Conservation (phyloP, 257 asterid genomes). For the Knoxia roxburghii region DNA sequence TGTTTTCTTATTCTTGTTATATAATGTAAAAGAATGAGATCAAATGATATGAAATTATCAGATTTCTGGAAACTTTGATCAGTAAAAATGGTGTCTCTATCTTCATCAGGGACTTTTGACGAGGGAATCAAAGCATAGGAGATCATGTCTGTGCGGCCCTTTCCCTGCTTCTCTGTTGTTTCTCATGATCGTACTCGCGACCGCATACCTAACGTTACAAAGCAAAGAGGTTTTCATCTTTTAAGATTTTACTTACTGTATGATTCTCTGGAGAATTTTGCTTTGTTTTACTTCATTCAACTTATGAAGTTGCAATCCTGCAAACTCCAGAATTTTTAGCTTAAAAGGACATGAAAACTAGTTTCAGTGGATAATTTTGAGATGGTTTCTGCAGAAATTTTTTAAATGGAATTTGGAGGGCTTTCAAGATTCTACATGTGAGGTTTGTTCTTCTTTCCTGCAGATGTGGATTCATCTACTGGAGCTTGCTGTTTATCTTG, state of each 20-base stretch:
- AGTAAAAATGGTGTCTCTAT: not conserved
- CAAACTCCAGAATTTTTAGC: not conserved
- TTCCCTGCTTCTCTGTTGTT: conserved; percentile 35
- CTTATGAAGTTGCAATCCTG: not conserved
- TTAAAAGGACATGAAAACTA: too few relatives aligned
- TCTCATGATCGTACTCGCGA: conserved; percentile 33
- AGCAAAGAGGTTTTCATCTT: conserved; percentile 38
- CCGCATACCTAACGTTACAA: conserved; percentile 18
- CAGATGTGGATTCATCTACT: not conserved
- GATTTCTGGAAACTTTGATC: not conserved
- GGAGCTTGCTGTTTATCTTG: not conserved
- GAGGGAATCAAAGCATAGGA: conserved; percentile 33
- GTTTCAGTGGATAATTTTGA: conserved; percentile 7
- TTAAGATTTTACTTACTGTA: not conserved
- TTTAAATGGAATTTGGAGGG: conserved; percentile 26
- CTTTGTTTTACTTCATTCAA: too few relatives aligned
- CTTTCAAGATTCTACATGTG: conserved; percentile 29
- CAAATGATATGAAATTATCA: not conserved
- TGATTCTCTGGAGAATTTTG: too few relatives aligned
- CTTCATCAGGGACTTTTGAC: conserved; percentile 31
- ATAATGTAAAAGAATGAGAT: not conserved
- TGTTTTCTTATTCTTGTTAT: not conserved
- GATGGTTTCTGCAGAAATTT: conserved; percentile 37
- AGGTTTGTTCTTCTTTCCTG: conserved; percentile 42
- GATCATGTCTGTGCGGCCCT: conserved; percentile 30